Base-by-base conservation (phyloP, 768 basidiomycete genomes). In the Pisolithus albus region DNA sequence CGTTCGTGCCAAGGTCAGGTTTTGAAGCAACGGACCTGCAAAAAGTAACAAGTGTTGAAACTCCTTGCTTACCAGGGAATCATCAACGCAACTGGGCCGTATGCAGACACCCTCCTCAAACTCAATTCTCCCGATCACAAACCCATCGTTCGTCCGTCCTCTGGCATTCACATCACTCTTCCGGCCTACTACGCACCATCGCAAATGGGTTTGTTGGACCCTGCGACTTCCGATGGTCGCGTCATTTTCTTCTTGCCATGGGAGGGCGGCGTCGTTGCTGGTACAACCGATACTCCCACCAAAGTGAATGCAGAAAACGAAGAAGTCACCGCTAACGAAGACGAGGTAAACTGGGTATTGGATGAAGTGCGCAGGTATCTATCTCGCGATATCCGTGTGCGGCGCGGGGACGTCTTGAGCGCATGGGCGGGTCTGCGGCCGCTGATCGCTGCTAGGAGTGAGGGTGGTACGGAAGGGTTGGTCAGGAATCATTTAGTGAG, bases 171-270 rank as follows among this genome's bases (percentile, higher is more conserved):
- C 70, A 91, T 98, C 71, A 95, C 95, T 0, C 83, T 99, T 2
- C 95, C 95, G 3, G 90, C 91, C 62, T 99, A 98, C 73, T 97
- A 96, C 65, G 91, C 92, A 1, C 95, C 95, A 3, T 82, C 87
- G 15, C 88, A 79, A 46, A 96, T 98, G 89, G 95, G 96, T 41
- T 79, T 98, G 5, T 78, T 98, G 42, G 96, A 98, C 67, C 96
- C 95, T 1, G 77, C 91, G 3, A 96, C 96, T 4, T 92, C 89
- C 0, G 95, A 99, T 57, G 95, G 95, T 0, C 86, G 95, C 24
- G 94, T 99, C 50, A 95, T 99, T 64, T 99, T 97, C 79, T 96
- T 99, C 80, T 80, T 99, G 9, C 95, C 95, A 0, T 99, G 96
- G 95, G 86, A 97, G 70, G 95, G 95, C 8, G 92, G 87, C 72